phyloP scores from a whole-genome alignment of 2,329 filamentous ascomycete species.

The Venturia nashicola region DNA sequence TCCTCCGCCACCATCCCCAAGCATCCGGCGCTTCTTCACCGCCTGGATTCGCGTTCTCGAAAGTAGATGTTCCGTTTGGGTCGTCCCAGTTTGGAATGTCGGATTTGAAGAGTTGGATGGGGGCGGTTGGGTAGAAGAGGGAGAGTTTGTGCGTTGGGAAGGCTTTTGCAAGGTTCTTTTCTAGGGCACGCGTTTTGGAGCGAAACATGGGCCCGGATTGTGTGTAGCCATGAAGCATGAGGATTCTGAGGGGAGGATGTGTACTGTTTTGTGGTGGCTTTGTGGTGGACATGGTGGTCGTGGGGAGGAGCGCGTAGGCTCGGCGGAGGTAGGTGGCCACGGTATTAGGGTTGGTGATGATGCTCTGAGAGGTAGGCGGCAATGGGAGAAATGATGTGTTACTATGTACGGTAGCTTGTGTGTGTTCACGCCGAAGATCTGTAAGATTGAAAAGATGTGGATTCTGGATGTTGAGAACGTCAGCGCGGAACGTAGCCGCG shows the following conservation, averaged over 20 bases:
- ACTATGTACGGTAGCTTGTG: not conserved
- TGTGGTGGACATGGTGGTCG: not conserved
- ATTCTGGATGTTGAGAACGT: not conserved
- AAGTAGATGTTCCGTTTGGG: constrained; percentile 14
- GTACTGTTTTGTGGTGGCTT: constrained; percentile 15
- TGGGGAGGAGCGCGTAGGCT: constrained; percentile 1
- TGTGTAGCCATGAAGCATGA: constrained; percentile 61
- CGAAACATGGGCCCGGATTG: constrained; percentile 80
- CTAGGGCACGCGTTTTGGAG: constrained; percentile 75
- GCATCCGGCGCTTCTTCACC: constrained; percentile 48
- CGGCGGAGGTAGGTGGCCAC: constrained; percentile 5
- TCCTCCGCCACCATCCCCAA: constrained; percentile 73
- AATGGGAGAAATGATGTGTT: not conserved
- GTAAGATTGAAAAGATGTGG: not conserved
- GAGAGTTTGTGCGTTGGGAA: constrained; percentile 44
- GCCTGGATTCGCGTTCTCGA: constrained; percentile 19
- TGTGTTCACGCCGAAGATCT: not conserved
- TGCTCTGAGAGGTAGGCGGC: not conserved
- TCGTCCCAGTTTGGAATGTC: constrained; percentile 52
- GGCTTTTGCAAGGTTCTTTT: constrained; percentile 66
- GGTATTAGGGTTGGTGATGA: not conserved
- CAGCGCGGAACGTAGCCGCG: not conserved
- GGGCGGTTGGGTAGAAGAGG: constrained; percentile 35
- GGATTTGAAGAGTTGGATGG: constrained; percentile 27
- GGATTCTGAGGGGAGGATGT: constrained; percentile 29